Conservation (phyloP, 163 green algal genomes). For the Scenedesmus sp. region DNA sequence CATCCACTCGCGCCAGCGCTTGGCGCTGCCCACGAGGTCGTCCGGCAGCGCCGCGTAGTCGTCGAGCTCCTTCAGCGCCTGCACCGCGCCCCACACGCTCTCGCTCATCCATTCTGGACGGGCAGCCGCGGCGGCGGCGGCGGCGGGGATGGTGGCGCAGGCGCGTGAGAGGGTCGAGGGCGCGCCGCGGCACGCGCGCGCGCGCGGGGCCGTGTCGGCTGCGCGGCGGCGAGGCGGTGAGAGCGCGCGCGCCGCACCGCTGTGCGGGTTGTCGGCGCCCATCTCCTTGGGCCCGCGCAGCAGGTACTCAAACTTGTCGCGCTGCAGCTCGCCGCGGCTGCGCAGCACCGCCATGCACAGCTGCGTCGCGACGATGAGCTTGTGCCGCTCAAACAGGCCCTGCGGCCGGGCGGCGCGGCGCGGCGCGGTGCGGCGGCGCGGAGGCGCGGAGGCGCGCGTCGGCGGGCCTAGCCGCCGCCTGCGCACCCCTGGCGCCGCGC, state of each 20-base stretch:
- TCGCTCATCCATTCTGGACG: slow-evolving; percentile 90
- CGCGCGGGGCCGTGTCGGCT: no score
- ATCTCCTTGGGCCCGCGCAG: slow-evolving; percentile 76
- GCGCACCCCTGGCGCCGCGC: no score
- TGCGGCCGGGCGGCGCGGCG: slow-evolving; percentile 43
- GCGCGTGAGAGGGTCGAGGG: slow-evolving; percentile 66
- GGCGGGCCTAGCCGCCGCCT: no score
- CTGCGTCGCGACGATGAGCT: slow-evolving; percentile 91
- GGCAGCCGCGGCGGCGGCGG: no score
- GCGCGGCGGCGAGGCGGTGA: no score
- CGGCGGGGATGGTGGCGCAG: no score
- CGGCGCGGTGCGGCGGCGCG: no score
- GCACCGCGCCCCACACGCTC: slow-evolving; percentile 71
- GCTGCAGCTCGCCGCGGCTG: slow-evolving; percentile 71
- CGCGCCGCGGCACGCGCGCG: no score
- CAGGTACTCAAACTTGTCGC: slow-evolving; percentile 85
- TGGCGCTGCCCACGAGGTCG: slow-evolving; percentile 82
- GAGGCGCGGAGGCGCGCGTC: background rate
- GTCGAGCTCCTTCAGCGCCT: slow-evolving; percentile 78
- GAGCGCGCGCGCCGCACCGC: no score
- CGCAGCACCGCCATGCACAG: slow-evolving; percentile 86
- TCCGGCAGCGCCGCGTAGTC: slow-evolving; percentile 86
- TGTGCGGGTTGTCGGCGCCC: slow-evolving; percentile 61
- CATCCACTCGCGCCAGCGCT: slow-evolving; percentile 94
- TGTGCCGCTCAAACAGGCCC: slow-evolving; percentile 95